phyloP scores from a whole-genome alignment of 2,329 filamentous ascomycete species.

The Ceratocystis cubensis region DNA sequence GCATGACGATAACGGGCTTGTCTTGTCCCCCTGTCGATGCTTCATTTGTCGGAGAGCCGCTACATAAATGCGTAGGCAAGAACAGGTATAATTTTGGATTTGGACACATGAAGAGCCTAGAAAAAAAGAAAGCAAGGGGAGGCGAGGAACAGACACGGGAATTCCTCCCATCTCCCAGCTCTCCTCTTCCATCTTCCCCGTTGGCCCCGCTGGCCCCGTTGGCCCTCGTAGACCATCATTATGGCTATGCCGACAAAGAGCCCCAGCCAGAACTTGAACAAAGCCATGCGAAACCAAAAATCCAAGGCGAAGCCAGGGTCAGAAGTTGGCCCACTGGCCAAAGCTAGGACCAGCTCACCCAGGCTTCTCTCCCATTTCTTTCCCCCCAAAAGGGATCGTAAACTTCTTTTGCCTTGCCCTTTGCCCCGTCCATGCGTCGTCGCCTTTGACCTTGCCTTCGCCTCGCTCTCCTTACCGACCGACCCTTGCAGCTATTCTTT shows the following conservation, averaged over 20 bases:
- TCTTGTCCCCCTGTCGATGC: no score
- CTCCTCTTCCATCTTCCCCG: neutral
- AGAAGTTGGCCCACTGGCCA: neutral
- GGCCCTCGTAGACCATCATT: neutral
- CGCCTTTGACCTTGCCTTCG: no score
- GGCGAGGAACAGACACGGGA: neutral
- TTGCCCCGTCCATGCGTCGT: neutral
- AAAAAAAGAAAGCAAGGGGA: neutral
- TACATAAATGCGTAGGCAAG: no score
- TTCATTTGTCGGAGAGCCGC: no score
- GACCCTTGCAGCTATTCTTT: constrained; percentile 7
- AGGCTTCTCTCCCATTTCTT: neutral
- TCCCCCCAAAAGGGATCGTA: neutral
- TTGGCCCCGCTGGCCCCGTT: neutral
- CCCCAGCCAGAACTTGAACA: neutral
- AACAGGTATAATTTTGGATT: no score
- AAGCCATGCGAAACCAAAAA: neutral
- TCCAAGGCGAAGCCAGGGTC: neutral
- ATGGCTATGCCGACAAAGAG: constrained; percentile 3
- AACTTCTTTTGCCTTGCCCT: neutral
- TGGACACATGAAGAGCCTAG: neutral
- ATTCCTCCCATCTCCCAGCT: neutral
- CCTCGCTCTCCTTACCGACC: neutral
- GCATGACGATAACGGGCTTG: no score
- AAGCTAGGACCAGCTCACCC: neutral